Evolutionary conservation across 2,329 filamentous ascomycete genomes (phyloP), one percentile per base, ranked within the genome.

Genomic region (Paraphoma chrysanthemicola): DNA sequence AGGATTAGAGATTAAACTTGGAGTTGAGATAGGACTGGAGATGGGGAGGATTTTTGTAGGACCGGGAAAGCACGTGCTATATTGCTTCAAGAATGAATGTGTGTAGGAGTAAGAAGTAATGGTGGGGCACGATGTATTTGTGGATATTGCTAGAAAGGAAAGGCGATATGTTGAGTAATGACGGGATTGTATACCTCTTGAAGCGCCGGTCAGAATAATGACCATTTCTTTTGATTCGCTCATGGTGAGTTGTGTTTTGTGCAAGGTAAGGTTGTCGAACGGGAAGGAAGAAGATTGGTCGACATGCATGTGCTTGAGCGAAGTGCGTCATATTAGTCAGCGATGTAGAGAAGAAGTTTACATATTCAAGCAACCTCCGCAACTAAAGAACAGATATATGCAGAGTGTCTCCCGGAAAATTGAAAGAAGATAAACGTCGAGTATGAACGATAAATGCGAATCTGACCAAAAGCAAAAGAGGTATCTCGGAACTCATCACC

Each of bases 191-290:
- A 51, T 76, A 83, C 86, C 87, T 78, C 86, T 79, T 1, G 86
- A 88, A 55, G 87, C 87, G 53, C 88, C 88, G 1, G 88, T 89
- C 28, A 85, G 63, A 23, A 85, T 79, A 28, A 85, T 77, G 2
- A 81, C 79, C 66, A 81, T 82, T 44, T 68, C 68, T 46, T 69
- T 61, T 17, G 59, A 50, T 28, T 63, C 61, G 39, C 68, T 67
- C 70, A 73, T 73, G 8, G 55, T 67, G 57, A 16, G 12, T 59
- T 65, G 51, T 17, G 33, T 16, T 39, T 30, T 50, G 36, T 44
- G n/a, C 48, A 43, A 29, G 23, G 38, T 17, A 18, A n/a, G 23
- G 23, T 23, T 23, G 16, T 31, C 9, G 33, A 36, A 6, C 33
- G 33, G 33, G 33, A 18, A 10, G n/a, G 38, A 53, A 48, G 47